Base-by-base conservation (phyloP, 2,329 filamentous ascomycete genomes). In the Botryosphaeria dothidea region DNA sequence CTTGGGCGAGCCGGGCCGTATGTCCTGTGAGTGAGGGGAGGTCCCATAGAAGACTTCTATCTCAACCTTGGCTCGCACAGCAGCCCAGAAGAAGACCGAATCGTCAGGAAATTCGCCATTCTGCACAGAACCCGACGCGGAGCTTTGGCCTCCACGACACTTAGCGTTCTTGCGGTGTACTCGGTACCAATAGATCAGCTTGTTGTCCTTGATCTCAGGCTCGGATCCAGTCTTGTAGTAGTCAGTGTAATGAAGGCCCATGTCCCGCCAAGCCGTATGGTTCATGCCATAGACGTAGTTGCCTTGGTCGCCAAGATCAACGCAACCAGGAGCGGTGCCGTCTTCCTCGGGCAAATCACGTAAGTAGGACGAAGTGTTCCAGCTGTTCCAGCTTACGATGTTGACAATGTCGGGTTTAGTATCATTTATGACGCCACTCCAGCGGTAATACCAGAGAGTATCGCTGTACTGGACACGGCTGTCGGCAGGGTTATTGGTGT, bases 311-410 rank as follows among this genome's bases (percentile, higher is more conserved):
- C 70, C 71, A 21, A 68, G 58, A 5, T 58, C 25, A 23, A 67
- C 49, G 7, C 48, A 65, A 9, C 62, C 65, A 9, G 65, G 54
- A 3, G 62, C 56, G 27, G 74, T 70, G 66, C 75, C 72, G 45
- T 68, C 73, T 19, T 71, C 70, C 19, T 69, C 68, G 7, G 75
- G 75, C 3, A 78, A 69, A 68, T 78, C 74, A 66, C 75, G 75
- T 19, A 78, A 70, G 71, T 78, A 78, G 70, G 77, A 74, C 5
- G 76, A 78, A 65, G 77, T 74, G 70, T 72, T 71, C 67, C 72
- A 78, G 69, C 78, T 75, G 69, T 78, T 78, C 76, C 76, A 78
- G 21, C 75, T 76, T 15, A 78, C 69, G 51, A 78, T 69, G 68
- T 78, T 74, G 66, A 78, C 74, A 65, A 78, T 77, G 68, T 78